Evolutionary conservation across 2,329 filamentous ascomycete species (phyloP).

Genomic region (Byssochlamys sp.): DNA sequence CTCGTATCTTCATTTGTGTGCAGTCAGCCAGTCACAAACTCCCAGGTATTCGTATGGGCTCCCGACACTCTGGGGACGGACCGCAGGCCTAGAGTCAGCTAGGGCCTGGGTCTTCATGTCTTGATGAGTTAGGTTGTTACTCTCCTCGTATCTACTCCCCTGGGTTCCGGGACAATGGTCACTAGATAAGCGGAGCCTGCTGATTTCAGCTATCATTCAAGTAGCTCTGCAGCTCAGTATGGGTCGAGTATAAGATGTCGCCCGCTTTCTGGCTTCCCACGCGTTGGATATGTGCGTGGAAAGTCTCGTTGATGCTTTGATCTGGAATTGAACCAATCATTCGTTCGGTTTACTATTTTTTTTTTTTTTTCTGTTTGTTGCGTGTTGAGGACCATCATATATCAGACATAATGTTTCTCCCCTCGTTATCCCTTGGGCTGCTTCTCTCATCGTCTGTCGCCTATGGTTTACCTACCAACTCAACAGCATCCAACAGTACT

Average conservation of each 20-base stretch:
- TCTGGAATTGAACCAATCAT: background rate
- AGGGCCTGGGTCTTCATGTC: background rate
- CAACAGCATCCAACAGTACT: constrained; percentile 1
- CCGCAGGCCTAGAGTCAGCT: background rate
- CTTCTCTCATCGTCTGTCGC: background rate
- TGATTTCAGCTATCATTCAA: background rate
- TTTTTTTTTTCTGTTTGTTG: background rate
- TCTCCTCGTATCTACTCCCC: background rate
- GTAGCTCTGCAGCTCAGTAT: background rate
- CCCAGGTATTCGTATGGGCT: background rate
- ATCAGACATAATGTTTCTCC: background rate
- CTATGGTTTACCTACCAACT: background rate
- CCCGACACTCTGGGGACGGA: background rate
- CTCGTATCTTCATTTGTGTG: no score
- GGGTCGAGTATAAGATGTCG: background rate
- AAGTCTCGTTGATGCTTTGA: background rate
- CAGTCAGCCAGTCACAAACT: background rate
- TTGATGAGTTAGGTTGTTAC: background rate
- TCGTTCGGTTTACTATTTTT: background rate
- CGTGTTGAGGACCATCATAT: background rate
- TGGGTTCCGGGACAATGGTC: background rate
- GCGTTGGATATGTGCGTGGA: background rate
- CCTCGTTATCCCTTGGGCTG: background rate
- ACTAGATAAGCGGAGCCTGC: background rate
- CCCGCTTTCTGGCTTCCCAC: background rate